A percentile compares a stretch with the other conserved stretches of the same genome.
Conservation (phyloP, 2,329 filamentous ascomycete genomes). For the Venturia pyrina region DNA sequence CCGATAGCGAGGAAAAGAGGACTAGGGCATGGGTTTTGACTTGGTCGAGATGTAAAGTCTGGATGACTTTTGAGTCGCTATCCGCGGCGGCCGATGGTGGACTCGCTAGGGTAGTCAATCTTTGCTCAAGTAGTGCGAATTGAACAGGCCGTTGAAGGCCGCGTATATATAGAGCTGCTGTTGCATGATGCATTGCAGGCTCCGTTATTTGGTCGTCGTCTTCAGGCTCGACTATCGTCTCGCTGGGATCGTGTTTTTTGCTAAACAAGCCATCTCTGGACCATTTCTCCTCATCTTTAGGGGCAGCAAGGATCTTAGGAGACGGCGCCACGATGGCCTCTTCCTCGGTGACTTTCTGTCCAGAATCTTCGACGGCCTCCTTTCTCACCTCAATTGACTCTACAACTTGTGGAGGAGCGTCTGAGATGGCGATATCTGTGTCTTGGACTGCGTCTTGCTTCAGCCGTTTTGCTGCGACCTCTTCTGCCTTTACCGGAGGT, state of each 20-base stretch:
- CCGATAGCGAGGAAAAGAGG: constrained; percentile 55
- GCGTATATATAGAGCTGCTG: constrained; percentile 74
- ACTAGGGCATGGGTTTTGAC: constrained; percentile 85
- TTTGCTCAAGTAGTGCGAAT: constrained; percentile 52
- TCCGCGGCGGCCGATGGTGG: constrained; percentile 41
- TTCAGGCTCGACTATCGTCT: not conserved
- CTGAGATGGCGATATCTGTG: constrained; percentile 14
- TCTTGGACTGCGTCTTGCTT: constrained; percentile 26
- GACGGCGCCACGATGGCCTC: not conserved
- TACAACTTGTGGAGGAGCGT: constrained; percentile 15
- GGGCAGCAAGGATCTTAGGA: not conserved
- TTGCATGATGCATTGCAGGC: constrained; percentile 61
- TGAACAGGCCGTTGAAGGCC: constrained; percentile 84
- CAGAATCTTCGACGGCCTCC: not conserved
- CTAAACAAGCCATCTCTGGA: not conserved
- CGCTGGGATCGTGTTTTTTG: not conserved
- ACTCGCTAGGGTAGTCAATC: constrained; percentile 61
- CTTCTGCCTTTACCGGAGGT: constrained; percentile 24
- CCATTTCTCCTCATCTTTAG: not conserved
- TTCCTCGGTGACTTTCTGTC: not conserved
- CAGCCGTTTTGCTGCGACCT: constrained; percentile 34
- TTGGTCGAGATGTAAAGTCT: constrained; percentile 65
- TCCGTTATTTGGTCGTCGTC: constrained; percentile 14
- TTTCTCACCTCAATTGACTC: constrained; percentile 21
- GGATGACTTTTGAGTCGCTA: not conserved